phyloP scores from a whole-genome alignment of 2,329 filamentous ascomycete genomes.

The Nigrospora oryzae region DNA sequence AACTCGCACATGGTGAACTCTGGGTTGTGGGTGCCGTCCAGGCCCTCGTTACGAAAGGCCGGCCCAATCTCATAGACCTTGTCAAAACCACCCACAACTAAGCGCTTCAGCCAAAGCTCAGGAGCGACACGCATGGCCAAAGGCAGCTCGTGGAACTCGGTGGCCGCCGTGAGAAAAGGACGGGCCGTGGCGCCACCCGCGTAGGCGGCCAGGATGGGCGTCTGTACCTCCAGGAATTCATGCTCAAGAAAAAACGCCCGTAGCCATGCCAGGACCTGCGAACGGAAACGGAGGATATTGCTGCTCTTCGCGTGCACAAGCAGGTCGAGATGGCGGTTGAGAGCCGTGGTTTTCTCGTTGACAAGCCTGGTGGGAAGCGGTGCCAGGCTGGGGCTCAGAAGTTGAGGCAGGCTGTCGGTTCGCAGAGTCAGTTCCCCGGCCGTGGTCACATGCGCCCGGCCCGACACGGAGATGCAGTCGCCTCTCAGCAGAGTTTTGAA shows the following conservation, averaged over 20 bases:
- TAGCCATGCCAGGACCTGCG: conserved; percentile 65
- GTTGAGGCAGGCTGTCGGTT: conserved; percentile 57
- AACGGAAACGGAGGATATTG: conserved; percentile 65
- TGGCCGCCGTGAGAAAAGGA: conserved; percentile 74
- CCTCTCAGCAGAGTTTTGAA: conserved; percentile 65
- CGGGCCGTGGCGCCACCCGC: conserved; percentile 84
- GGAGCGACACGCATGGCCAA: conserved; percentile 83
- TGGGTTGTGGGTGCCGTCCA: conserved; percentile 88
- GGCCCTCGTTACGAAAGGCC: conserved; percentile 85
- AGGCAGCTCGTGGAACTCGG: conserved; percentile 63
- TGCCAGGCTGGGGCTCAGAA: conserved; percentile 73
- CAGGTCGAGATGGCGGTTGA: conserved; percentile 79
- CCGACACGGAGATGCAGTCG: conserved; percentile 62
- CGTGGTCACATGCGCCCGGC: conserved; percentile 59
- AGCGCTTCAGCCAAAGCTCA: conserved; percentile 87
- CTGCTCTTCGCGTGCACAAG: conserved; percentile 62
- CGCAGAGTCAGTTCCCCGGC: conserved; percentile 71
- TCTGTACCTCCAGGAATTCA: conserved; percentile 80
- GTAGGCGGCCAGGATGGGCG: conserved; percentile 73
- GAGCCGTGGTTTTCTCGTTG: conserved; percentile 63
- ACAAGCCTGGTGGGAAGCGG: conserved; percentile 64
- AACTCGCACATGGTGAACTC: conserved; percentile 98
- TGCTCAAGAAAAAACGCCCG: conserved; percentile 64
- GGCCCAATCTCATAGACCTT: conserved; percentile 89
- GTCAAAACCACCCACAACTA: conserved; percentile 83